Evolutionary conservation across 192 early-diverging fungal species (phyloP).

Genomic region (Linnemannia zychae): DNA sequence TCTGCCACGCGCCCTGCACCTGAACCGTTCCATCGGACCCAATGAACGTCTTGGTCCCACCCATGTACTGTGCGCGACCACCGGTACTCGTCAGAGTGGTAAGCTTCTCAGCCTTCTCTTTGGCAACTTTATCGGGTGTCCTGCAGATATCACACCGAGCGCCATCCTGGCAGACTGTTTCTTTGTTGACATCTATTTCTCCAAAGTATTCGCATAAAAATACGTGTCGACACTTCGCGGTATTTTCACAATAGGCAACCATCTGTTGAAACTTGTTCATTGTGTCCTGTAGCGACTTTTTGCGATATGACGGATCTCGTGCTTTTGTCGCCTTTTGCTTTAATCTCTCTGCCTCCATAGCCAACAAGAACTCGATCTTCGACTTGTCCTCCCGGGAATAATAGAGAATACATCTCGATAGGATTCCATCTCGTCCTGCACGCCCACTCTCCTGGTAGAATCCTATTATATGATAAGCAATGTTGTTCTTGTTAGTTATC

Average conservation of each 20-base stretch:
- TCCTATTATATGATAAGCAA: constrained; percentile 27
- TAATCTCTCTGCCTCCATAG: constrained; percentile 67
- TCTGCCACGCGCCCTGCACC: constrained; percentile 27
- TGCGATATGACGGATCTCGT: constrained; percentile 10
- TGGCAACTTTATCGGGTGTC: constrained; percentile 42
- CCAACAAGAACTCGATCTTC: constrained; percentile 73
- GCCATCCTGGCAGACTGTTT: constrained; percentile 31
- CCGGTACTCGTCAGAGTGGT: constrained; percentile 1
- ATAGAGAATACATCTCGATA: constrained; percentile 78
- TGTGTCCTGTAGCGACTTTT: not conserved
- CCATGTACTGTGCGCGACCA: constrained; percentile 21
- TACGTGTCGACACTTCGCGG: constrained; percentile 83
- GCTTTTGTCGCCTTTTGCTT: constrained; percentile 75
- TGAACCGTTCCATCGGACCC: constrained; percentile 35
- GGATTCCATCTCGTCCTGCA: constrained; percentile 70
- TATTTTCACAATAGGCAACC: constrained; percentile 86
- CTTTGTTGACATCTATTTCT: constrained; percentile 71
- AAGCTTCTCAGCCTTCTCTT: constrained; percentile 37
- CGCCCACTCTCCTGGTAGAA: constrained; percentile 84
- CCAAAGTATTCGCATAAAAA: constrained; percentile 92
- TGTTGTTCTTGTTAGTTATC: not conserved
- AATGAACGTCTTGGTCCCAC: constrained; percentile 20
- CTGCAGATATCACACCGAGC: constrained; percentile 43
- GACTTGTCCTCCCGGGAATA: constrained; percentile 80
- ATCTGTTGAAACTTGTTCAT: constrained; percentile 69